Percentiles rank a stretch among this genome's conserved stretches.
Evolutionary conservation across 306 rosid species (phyloP).

Genomic region (Trichosanthes cucumerina): DNA sequence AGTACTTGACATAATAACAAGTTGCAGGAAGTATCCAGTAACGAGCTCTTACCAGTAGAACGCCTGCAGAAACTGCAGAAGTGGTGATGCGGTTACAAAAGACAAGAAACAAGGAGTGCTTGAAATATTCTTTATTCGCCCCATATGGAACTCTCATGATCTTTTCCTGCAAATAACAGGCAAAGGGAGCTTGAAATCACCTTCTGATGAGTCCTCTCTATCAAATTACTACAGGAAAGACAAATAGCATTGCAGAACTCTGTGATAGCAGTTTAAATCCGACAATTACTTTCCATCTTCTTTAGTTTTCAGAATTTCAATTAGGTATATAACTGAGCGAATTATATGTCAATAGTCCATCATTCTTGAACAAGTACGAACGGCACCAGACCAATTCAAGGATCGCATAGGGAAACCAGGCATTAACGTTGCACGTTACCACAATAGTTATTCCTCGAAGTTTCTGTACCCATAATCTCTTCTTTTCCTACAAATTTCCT

Average conservation of each 20-base stretch:
- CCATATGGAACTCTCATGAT: constrained; percentile 96
- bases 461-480: background rate
- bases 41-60: constrained; percentile 47
- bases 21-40: background rate
- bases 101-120: constrained; percentile 74
- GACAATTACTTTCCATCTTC: background rate
- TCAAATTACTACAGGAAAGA: background rate
- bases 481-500: background rate
- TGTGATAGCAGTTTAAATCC: background rate
- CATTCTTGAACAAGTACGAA: background rate
- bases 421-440: background rate
- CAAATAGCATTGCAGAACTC: background rate
- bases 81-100: constrained; percentile 92
- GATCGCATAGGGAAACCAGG: background rate
- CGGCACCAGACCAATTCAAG: background rate
- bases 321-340: background rate
- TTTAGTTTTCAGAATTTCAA: background rate
- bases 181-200: background rate
- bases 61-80: constrained; percentile 82
- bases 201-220: background rate
- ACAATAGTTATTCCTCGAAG: background rate
- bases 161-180: constrained; percentile 63
- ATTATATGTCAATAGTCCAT: background rate
- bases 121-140: constrained; percentile 54
- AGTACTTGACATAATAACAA: background rate